Evolutionary conservation across 2,329 filamentous ascomycete species (phyloP), one percentile per base, ranked within the genome.

Genomic region (Emmonsiellopsis sp.): DNA sequence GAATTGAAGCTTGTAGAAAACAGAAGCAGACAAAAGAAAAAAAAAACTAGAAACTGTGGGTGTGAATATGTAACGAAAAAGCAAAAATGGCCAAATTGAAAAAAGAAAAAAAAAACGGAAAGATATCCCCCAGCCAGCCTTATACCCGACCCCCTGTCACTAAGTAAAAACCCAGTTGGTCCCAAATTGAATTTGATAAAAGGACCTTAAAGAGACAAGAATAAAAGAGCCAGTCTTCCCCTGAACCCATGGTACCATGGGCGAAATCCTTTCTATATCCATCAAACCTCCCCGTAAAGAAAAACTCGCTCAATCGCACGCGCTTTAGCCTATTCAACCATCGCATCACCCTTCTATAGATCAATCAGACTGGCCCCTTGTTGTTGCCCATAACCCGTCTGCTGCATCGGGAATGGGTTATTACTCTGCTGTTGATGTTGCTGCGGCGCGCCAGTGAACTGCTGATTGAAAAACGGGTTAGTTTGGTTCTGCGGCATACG

Each of bases 391-490:
- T 71, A 69, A 40, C 67, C 67, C 46, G 72, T 75, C 58, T 76
- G 73, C 41, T 43, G 51, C 46, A 51, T 46, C 54, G 78, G 80
- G 67, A 82, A 84, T 0, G 81, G 80, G 63, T 83, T 83, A 60
- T 65, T 74, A 41, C 62, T 67, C 61, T 71, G 61, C 66, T 77
- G 63, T 43, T 43, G 62, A 40, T 55, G 59, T 51, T 78, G 75
- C 57, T 72, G 73, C 35, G 77, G 77, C 58, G 76, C 65, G 2
- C 89, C 89, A 0, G 89, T 95, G 63, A 86, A 93, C 67, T 94
- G 89, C 57, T 84, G 83, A 56, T 84, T 82, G 62, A 95, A 75
- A 75, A 97, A 98, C 0, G 93, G 93, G 66, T 97, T 97, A 74
- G 88, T 89, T 54, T 79, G 79, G 9, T 74, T 71, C 3, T 78